A percentile compares a stretch with the other conserved stretches of the same genome.
phyloP scores from a whole-genome alignment of 148 eudicot genomes.

The Vaccinium macrocarpon region DNA sequence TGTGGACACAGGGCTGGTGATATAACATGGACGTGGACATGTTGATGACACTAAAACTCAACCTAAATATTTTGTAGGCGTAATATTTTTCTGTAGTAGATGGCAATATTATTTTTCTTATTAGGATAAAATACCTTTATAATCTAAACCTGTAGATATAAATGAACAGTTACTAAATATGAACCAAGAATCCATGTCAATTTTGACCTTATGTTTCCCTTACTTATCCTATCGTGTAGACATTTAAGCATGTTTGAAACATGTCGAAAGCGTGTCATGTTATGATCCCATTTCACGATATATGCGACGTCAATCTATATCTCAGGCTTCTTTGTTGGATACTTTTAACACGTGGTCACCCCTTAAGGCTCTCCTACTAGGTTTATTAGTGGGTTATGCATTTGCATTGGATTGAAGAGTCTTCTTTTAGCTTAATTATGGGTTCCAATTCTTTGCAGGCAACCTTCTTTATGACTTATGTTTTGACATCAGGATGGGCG shows the following conservation, averaged over 20 bases:
- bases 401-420: neutral
- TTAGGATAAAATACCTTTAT: neutral
- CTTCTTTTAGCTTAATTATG: neutral
- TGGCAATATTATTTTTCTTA: neutral
- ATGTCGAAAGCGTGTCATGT: neutral
- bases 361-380: neutral
- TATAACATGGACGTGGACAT: neutral
- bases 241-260: neutral
- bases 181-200: neutral
- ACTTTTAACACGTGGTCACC: neutral
- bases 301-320: neutral
- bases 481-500: constrained; percentile 96
- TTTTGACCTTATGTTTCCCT: neutral
- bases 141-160: neutral
- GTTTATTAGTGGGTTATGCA: neutral
- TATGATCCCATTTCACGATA: neutral
- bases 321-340: neutral
- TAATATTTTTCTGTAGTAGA: too few relatives aligned
- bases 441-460: constrained; percentile 51
- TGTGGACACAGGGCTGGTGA: neutral
- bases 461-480: constrained; percentile 84
- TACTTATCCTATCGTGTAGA: neutral
- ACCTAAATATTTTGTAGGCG: neutral
- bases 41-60: neutral
- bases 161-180: neutral